Evolutionary conservation across 352 stramenopile species (phyloP), one percentile per base, ranked within the genome.

Genomic region (Globisporangium perplexum): DNA sequence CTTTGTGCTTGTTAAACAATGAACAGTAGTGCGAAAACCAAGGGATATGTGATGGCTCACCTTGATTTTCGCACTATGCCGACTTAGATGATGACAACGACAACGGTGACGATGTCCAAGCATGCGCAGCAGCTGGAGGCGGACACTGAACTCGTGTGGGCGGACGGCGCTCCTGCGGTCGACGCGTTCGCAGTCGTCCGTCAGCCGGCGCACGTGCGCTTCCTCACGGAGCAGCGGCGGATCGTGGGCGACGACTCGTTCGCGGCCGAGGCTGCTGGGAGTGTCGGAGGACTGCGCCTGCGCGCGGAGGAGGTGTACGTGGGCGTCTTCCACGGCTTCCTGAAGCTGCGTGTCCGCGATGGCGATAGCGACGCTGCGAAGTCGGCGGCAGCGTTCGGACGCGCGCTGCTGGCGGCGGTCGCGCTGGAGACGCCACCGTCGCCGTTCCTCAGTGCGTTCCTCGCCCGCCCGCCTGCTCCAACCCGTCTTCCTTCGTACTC

Each of bases 281-380:
- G n/a, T n/a, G n/a, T n/a, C 33, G 20, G 31, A 20, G 15, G 43
- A 36, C 30, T 60, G 47, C 47, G 55, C 1, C 36, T 60, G 46
- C 46, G 38, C 1, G 36, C 55, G 22, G 55, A 60, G 31, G 55
- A 60, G 47, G 53, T 60, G 7, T 60, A 60, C 22, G 55, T 60
- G 2, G 55, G 55, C 1, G 15, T 60, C 7, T 41, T 17, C 23
- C 26, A 60, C 39, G 38, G 46, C 28, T 55, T 60, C 35, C 55
- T 60, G 14, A 11, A 5, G 18, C n/a, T 60, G 20, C 35, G 31
- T 4, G 12, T 47, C 7, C 6, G 18, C 26, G 18, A 48, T 1
- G 5, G 18, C 12, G 20, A 15, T 30, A 17, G 17, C 18, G 11
- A 39, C 15, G 46, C 0, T 18, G 30, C 2, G 30, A 10, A 10